A percentile compares a stretch with the other conserved stretches of the same genome.
phyloP scores from a whole-genome alignment of 2,329 filamentous ascomycete species.

The Waltergamsia citrina region DNA sequence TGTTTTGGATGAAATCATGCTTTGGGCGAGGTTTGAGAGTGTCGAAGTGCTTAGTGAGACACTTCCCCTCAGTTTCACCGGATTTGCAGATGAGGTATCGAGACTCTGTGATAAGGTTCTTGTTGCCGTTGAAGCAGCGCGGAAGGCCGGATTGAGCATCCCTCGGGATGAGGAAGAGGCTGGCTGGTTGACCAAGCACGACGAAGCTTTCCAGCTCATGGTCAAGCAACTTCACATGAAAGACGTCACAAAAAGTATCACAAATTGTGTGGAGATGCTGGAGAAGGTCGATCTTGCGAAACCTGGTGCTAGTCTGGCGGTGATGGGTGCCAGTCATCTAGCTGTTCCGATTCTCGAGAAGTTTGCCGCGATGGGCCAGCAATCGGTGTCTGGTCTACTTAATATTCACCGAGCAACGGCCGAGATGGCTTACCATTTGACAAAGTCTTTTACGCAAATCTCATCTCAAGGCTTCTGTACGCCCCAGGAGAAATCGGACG shows the following conservation, averaged over 20 bases:
- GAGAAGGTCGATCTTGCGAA: conserved; percentile 19
- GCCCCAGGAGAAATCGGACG: conserved; percentile 70
- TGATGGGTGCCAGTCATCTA: conserved; percentile 20
- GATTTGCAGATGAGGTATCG: conserved; percentile 50
- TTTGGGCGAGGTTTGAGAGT: conserved; percentile 43
- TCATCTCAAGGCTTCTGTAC: conserved; percentile 84
- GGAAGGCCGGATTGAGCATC: conserved; percentile 38
- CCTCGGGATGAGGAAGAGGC: conserved; percentile 22
- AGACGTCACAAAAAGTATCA: conserved; percentile 38
- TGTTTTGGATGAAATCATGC: conserved; percentile 53
- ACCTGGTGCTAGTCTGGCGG: conserved; percentile 14
- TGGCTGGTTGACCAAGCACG: conserved; percentile 29
- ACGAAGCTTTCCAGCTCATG: conserved; percentile 39
- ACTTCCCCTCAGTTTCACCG: conserved; percentile 17
- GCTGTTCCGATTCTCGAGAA: conserved; percentile 62
- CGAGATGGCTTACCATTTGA: conserved; percentile 66
- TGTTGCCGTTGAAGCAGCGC: conserved; percentile 67
- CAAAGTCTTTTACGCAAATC: conserved; percentile 69
- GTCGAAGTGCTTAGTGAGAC: conserved; percentile 4
- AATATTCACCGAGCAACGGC: conserved; percentile 61
- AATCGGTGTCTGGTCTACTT: conserved; percentile 48
- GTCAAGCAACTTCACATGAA: conserved; percentile 50
- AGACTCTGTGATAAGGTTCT: conserved; percentile 66
- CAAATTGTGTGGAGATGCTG: conserved; percentile 25
- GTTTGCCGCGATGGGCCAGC: conserved; percentile 54